These are phyloP conservation scores for Cercospora brassicicola DNA, from an alignment of 2,329 filamentous ascomycete species.

Conservation along the genomic window DNA sequence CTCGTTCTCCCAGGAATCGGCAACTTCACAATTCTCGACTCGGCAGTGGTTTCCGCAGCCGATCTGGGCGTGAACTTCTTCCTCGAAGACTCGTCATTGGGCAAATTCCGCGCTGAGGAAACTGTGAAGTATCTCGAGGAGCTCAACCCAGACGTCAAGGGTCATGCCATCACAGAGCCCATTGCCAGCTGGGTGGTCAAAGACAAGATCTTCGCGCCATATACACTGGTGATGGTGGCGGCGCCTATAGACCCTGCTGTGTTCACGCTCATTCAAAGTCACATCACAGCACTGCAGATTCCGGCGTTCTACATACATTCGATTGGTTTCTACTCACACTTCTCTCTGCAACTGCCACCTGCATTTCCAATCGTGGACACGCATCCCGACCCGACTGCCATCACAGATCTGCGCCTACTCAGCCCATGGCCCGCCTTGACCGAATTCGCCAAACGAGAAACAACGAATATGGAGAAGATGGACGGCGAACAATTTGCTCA, in stretches of 20 bases:
- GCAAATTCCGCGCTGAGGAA: constrained; percentile 74
- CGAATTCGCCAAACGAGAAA: constrained; percentile 66
- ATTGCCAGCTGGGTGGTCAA: constrained; percentile 47
- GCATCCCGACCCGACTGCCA: constrained; percentile 84
- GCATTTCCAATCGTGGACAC: constrained; percentile 92
- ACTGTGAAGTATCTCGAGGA: constrained; percentile 76
- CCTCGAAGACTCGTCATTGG: constrained; percentile 74
- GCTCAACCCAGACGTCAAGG: constrained; percentile 88
- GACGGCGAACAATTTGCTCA: constrained; percentile 84
- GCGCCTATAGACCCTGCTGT: constrained; percentile 58
- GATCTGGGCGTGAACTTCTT: constrained; percentile 98
- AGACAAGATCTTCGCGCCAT: constrained; percentile 47
- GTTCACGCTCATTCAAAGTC: constrained; percentile 52
- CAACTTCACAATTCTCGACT: constrained; percentile 86
- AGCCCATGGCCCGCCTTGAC: constrained; percentile 81
- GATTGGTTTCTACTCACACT: constrained; percentile 88
- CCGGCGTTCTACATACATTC: constrained; percentile 82
- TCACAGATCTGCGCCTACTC: constrained; percentile 78
- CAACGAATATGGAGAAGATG: constrained; percentile 64
- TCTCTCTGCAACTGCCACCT: constrained; percentile 74
- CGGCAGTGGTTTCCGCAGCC: constrained; percentile 69
- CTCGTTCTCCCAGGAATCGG: constrained; percentile 93
- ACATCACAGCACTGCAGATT: constrained; percentile 59
- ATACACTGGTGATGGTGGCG: constrained; percentile 62
- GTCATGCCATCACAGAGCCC: constrained; percentile 63